Conservation (phyloP, 78 protist genomes). For the Paratrimastix pyriformis region DNA sequence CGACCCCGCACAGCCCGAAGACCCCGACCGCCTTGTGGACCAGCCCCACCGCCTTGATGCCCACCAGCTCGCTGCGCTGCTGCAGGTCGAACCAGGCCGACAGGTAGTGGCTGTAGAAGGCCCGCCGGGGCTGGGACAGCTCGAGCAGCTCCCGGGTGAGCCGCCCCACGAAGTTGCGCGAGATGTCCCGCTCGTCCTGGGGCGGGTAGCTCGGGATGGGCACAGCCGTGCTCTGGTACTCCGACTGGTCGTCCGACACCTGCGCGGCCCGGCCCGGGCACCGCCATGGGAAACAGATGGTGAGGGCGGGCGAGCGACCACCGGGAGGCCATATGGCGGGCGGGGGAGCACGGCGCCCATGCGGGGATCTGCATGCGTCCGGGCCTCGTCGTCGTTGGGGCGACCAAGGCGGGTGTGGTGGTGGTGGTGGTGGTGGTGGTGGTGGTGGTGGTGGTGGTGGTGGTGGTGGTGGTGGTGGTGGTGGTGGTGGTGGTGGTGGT, state of each 20-base stretch:
- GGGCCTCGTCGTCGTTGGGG: too few species aligned
- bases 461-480: too few species aligned
- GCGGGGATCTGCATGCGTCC: too few species aligned
- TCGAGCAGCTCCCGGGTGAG: conserved; percentile 58
- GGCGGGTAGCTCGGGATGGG: conserved; percentile 32
- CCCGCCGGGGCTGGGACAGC: conserved; percentile 52
- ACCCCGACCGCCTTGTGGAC: conserved; percentile 46
- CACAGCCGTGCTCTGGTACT: conserved; percentile 13
- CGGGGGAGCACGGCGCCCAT: too few species aligned
- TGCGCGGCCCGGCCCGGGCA: too few species aligned
- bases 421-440: too few species aligned
- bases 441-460: too few species aligned
- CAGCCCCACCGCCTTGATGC: conserved; percentile 37
- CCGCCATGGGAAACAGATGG: too few species aligned
- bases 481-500: too few species aligned
- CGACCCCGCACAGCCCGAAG: conserved; percentile 67
- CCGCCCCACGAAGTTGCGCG: conserved; percentile 77
- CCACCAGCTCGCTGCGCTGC: conserved; percentile 51
- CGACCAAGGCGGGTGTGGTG: too few species aligned
- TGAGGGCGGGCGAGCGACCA: too few species aligned
- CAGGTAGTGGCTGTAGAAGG: conserved; percentile 45
- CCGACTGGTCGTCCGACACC: conserved; percentile 20
- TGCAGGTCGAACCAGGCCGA: conserved; percentile 51
- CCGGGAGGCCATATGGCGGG: too few species aligned
- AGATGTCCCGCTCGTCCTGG: conserved; percentile 6